Conservation (phyloP, 2,329 filamentous ascomycete species). For the Periconia digitata region DNA sequence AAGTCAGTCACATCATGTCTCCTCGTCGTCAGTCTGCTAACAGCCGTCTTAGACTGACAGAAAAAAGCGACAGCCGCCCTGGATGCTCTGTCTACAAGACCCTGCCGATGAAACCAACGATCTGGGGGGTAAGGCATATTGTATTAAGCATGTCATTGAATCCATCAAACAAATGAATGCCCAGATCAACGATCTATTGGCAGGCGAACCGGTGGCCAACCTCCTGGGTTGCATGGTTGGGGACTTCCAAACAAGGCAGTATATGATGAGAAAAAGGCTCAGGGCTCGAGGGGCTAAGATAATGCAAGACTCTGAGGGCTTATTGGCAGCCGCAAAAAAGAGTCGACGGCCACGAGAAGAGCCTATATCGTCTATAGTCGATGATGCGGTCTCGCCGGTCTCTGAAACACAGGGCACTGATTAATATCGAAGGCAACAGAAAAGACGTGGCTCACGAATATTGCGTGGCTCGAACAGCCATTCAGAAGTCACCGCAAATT, state of each 20-base stretch:
- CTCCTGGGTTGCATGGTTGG: constrained; percentile 23
- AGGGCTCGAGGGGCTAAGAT: constrained; percentile 14
- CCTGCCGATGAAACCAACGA: constrained; percentile 61
- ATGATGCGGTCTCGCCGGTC: too few species aligned
- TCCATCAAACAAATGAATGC: too few species aligned
- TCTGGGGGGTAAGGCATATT: constrained; percentile 53
- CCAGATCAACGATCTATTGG: constrained; percentile 9
- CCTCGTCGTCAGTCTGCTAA: constrained; percentile 7
- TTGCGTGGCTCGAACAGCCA: too few species aligned
- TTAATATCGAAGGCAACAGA: too few species aligned
- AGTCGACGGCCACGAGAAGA: too few species aligned
- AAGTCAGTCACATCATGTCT: constrained; percentile 12
- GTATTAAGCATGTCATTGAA: constrained; percentile 53
- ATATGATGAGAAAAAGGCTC: constrained; percentile 15
- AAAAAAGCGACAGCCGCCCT: constrained; percentile 20
- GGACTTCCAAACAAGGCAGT: constrained; percentile 17
- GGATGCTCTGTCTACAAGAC: constrained; percentile 59
- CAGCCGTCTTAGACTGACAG: constrained; percentile 13
- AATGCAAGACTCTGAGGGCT: not conserved
- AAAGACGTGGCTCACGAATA: too few species aligned
- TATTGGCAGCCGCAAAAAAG: not conserved
- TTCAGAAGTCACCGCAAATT: not conserved
- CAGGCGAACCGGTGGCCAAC: not conserved
- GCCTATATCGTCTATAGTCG: too few species aligned
- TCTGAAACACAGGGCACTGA: too few species aligned